These are phyloP conservation scores for Cladosporium sp. DNA, from an alignment of 2,329 filamentous ascomycete species.

Conservation along the genomic window DNA sequence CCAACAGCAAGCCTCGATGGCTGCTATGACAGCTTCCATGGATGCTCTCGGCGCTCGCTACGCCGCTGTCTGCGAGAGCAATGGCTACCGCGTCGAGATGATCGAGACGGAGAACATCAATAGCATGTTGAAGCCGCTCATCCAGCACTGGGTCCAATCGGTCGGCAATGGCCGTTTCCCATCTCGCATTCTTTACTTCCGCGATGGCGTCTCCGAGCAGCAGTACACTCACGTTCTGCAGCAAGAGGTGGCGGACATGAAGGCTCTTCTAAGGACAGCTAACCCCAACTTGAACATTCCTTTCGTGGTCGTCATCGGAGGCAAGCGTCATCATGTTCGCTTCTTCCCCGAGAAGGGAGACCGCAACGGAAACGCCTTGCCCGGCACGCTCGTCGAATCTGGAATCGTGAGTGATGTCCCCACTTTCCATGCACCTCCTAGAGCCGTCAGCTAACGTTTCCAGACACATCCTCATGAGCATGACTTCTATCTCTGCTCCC, in stretches of 20 bases:
- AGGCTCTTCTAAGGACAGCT: slow-evolving; percentile 44
- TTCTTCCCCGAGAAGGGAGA: slow-evolving; percentile 81
- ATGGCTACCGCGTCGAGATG: slow-evolving; percentile 79
- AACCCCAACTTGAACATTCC: slow-evolving; percentile 53
- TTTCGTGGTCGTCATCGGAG: slow-evolving; percentile 83
- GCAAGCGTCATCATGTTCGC: slow-evolving; percentile 91
- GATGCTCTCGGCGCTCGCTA: slow-evolving; percentile 74
- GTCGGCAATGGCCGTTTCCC: slow-evolving; percentile 60
- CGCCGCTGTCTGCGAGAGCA: slow-evolving; percentile 75
- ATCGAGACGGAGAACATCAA: slow-evolving; percentile 64
- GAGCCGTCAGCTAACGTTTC: no score
- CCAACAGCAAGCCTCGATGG: slow-evolving; percentile 68
- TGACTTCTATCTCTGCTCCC: slow-evolving; percentile 76
- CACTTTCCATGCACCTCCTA: no score
- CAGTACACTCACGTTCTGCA: slow-evolving; percentile 80
- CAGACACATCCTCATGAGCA: slow-evolving; percentile 76
- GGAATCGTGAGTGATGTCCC: slow-evolving; percentile 56
- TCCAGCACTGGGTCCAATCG: slow-evolving; percentile 60
- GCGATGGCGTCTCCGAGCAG: slow-evolving; percentile 87
- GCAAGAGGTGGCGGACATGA: slow-evolving; percentile 74
- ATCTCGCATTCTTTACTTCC: slow-evolving; percentile 82
- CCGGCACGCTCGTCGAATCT: slow-evolving; percentile 82
- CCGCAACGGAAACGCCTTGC: slow-evolving; percentile 71
- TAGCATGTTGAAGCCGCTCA: slow-evolving; percentile 65
- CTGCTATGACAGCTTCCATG: slow-evolving; percentile 79